These are phyloP conservation scores for Lenzites betulinus DNA, from an alignment of 768 basidiomycete genomes.

Conservation along the genomic window DNA sequence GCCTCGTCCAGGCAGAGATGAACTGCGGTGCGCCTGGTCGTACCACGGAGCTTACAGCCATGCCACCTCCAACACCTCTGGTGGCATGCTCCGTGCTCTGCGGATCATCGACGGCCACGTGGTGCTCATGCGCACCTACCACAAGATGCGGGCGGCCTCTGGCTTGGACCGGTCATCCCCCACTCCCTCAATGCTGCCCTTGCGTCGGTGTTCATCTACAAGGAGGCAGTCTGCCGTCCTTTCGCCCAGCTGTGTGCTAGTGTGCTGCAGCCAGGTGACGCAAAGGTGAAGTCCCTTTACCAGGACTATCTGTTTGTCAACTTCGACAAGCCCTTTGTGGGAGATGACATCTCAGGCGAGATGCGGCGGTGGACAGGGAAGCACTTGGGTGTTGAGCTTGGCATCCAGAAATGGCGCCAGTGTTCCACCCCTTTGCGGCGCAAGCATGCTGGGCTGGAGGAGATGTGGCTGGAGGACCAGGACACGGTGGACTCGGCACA, in stretches of 20 bases:
- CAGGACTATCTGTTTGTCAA: conserved; percentile 14
- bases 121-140: conserved; percentile 8
- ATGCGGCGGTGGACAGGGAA: conserved; percentile 1
- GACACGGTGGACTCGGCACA: conserved; percentile 7
- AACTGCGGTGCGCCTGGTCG: conserved; percentile 12
- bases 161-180: conserved; percentile 9
- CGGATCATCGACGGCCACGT: conserved; percentile 5
- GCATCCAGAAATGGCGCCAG: conserved; percentile 11
- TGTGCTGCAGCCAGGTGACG: conserved; percentile 1
- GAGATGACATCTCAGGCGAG: conserved; percentile 1
- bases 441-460: conserved; percentile 10
- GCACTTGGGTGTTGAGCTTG: conserved; percentile 7
- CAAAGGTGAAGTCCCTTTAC: neutral
- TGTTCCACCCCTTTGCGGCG: conserved; percentile 6
- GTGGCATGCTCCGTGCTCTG: conserved; percentile 3
- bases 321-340: conserved; percentile 3
- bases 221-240: conserved; percentile 5
- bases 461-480: conserved; percentile 11
- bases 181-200: conserved; percentile 11
- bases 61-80: neutral
- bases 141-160: conserved; percentile 7
- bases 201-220: conserved; percentile 2
- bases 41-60: conserved; percentile 8
- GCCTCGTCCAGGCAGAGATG: conserved; percentile 13
- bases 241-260: conserved; percentile 6